Percentiles rank a stretch among this genome's conserved stretches.
phyloP scores from a whole-genome alignment of 768 basidiomycete species.

The Cubamyces sp. region DNA sequence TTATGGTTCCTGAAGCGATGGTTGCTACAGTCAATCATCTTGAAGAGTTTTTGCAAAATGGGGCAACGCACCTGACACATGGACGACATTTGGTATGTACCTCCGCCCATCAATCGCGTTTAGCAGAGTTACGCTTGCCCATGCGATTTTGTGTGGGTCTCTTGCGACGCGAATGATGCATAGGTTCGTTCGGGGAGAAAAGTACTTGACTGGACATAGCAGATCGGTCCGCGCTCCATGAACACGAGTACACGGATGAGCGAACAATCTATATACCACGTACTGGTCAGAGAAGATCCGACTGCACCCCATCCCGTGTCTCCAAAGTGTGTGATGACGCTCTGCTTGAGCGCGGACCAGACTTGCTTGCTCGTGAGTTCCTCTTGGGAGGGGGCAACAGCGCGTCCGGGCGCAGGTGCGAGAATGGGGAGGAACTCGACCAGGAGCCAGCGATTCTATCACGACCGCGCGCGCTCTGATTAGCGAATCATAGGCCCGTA shows the following conservation, averaged over 20 bases:
- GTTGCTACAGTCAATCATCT: too few relatives aligned
- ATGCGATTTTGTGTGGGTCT: conserved; percentile 78
- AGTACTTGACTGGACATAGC: conserved; percentile 73
- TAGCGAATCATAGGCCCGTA: not conserved
- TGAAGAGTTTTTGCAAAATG: too few relatives aligned
- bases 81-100: conserved; percentile 77
- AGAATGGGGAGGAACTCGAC: conserved; percentile 71
- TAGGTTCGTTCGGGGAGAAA: conserved; percentile 79
- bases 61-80: conserved; percentile 69
- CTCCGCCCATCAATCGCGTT: conserved; percentile 59
- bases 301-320: conserved; percentile 88
- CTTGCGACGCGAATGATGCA: conserved; percentile 87
- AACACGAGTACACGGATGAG: too few relatives aligned
- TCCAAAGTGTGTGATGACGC: conserved; percentile 74
- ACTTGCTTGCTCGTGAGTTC: conserved; percentile 65
- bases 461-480: too few relatives aligned
- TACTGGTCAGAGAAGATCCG: conserved; percentile 70
- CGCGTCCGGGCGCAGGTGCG: conserved; percentile 25
- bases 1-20: conserved; percentile 71
- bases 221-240: too few relatives aligned
- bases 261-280: too few relatives aligned
- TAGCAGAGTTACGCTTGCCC: conserved; percentile 78
- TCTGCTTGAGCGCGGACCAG: conserved; percentile 70
- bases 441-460: conserved; percentile 85
- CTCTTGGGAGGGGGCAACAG: conserved; percentile 26